Base-by-base conservation (phyloP, 164 flowering plant genomes). In the Warburgia ugandensis region DNA sequence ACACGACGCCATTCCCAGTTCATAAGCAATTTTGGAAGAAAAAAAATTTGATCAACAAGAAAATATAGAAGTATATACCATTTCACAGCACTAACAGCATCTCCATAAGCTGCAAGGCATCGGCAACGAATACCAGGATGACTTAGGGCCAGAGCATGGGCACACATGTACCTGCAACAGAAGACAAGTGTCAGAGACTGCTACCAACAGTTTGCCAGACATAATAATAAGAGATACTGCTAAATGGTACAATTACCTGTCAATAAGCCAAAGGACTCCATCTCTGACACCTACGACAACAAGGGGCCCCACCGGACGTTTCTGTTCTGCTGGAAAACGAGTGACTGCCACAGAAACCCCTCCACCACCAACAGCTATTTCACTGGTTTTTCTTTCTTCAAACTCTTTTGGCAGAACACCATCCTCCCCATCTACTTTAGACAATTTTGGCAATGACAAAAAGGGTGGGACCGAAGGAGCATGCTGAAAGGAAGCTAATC, bases 41-140 rank as follows among this genome's bases (percentile, higher is more conserved):
- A 38, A 33, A n/a, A 19, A 12, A 26, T 45, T 13, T 14, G 8
- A 42, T 20, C n/a, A 25, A 43, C 4, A 0, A 27, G n/a, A 36
- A 33, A 50, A 19, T 28, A 25, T 20, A 26, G 35, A 21, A 16
- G 7, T 37, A 35, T 27, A 40, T 35, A 84, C 94, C 99, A 88
- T 77, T 92, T 88, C 52, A 92, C 97, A 35, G 99, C 94, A 78
- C 99, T 92, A 67, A 88, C 92, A 60, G 99, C 94, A 76, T 92
- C 99, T 36, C 99, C 99, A 71, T 92, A 82, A 9, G 99, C 99
- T 71, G 99, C 97, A 66, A 92, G 97, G 71, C 99, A 92, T 11
- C 99, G 91, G 54, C 99, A 92, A 49, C 96, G 97, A 33, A 88
- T 84, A 55, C 99, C 99, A 50, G 99, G 99, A 73, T 92, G 99